Conservation (phyloP, 2,329 filamentous ascomycete species). For the Penicillium capsulatum region DNA sequence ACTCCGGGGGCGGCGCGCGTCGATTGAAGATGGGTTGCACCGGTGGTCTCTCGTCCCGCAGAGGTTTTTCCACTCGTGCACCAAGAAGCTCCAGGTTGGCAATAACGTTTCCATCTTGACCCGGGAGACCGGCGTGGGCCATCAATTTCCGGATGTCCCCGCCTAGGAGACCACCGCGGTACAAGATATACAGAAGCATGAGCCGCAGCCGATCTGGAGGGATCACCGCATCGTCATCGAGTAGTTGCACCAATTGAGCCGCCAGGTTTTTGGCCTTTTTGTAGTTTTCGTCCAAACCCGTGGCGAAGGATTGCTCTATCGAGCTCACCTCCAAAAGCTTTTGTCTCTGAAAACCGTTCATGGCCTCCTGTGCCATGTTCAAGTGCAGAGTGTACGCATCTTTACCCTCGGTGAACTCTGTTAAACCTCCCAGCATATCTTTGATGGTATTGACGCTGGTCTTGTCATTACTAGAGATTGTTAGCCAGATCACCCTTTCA, state of each 20-base stretch:
- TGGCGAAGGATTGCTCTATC: slow-evolving; percentile 85
- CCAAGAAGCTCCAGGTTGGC: slow-evolving; percentile 76
- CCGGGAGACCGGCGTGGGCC: slow-evolving; percentile 73
- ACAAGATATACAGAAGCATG: slow-evolving; percentile 79
- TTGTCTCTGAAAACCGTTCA: slow-evolving; percentile 82
- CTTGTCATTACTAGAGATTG: slow-evolving; percentile 52
- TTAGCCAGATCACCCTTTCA: no score
- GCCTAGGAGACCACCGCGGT: slow-evolving; percentile 75
- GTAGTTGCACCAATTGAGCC: slow-evolving; percentile 76
- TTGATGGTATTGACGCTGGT: slow-evolving; percentile 86
- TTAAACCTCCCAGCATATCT: slow-evolving; percentile 92
- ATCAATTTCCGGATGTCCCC: slow-evolving; percentile 83
- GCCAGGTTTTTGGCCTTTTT: slow-evolving; percentile 86
- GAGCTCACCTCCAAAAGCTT: slow-evolving; percentile 84
- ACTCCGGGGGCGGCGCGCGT: slow-evolving; percentile 54
- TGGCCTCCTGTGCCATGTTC: slow-evolving; percentile 95
- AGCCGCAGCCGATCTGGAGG: slow-evolving; percentile 75
- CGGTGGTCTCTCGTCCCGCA: slow-evolving; percentile 72
- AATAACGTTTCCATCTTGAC: slow-evolving; percentile 67
- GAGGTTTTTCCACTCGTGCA: slow-evolving; percentile 62
- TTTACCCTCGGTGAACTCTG: slow-evolving; percentile 93
- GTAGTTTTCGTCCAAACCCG: slow-evolving; percentile 87
- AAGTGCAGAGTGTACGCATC: slow-evolving; percentile 91
- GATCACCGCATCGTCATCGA: slow-evolving; percentile 75
- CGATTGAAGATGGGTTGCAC: slow-evolving; percentile 66